phyloP scores from a whole-genome alignment of 345 rosid genomes.

The Eucalyptus leucophloia region DNA sequence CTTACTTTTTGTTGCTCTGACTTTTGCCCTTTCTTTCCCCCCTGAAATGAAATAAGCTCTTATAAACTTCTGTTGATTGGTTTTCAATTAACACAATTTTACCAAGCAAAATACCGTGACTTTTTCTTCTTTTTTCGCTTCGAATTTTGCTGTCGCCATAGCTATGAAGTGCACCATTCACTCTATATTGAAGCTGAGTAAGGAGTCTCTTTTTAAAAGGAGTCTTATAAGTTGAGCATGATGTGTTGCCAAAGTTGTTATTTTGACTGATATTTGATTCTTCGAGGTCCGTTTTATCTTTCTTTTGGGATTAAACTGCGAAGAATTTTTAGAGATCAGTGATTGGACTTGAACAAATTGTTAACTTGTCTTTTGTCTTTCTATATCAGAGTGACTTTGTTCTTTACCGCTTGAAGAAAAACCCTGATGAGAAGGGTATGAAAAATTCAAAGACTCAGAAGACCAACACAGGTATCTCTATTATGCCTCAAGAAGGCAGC shows the following conservation, averaged over 20 bases:
- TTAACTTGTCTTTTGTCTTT: not conserved
- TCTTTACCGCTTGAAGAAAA: not conserved
- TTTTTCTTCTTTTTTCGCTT: not conserved
- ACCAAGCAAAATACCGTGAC: not conserved
- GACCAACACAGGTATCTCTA: not conserved
- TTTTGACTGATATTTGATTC: not conserved
- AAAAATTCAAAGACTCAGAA: not conserved
- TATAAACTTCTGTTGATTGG: not conserved
- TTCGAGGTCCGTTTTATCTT: not conserved
- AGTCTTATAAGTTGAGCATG: not conserved
- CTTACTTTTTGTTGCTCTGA: not conserved
- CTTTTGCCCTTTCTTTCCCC: not conserved
- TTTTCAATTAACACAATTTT: not conserved
- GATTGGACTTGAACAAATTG: not conserved
- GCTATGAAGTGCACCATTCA: not conserved
- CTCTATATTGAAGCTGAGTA: not conserved
- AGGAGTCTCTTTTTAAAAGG: not conserved
- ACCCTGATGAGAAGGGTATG: not conserved
- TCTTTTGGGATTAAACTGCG: not conserved
- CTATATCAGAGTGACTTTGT: not conserved
- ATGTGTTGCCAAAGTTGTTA: not conserved
- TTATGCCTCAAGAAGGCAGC: not conserved
- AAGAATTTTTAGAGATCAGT: not conserved
- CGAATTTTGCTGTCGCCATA: not conserved
- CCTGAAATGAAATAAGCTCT: not conserved